Evolutionary conservation across 306 rosid genomes (phyloP), one percentile per base, ranked within the genome.

Genomic region (Canavalia gladiata): DNA sequence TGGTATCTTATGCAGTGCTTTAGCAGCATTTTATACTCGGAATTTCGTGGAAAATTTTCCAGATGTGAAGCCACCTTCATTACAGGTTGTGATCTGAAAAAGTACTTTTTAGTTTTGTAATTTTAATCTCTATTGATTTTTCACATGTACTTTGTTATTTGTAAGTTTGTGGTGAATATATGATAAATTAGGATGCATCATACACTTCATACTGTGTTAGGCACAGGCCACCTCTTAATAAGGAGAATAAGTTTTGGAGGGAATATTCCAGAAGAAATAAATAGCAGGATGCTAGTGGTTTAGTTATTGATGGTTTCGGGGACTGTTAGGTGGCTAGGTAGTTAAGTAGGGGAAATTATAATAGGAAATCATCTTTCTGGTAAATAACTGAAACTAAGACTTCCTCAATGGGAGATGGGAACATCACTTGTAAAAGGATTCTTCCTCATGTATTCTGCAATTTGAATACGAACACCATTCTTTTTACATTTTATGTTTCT

Each of bases 1-100:
- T 68, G 50, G 72, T 76, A 45, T 82, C 73, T 63, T 88, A 79
- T 89, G 94, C 90, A 95, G 99, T 75, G 92, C 95, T 72, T 88
- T 95, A 84, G 98, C 99, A 64, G 99, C 99, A 84, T 95, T 95
- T 84, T 95, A 95, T 80, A 93, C 95, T 52, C 88, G 99, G 77
- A 93, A 88, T 85, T 93, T 91, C 80, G 86, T 90, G 56, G 98
- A 91, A 78, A 90, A 84, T 60, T 74, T 90, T 88, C 90, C 92
- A 81, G 98, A 95, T 87, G 60, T 91, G 79, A 91, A 89, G 89
- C 94, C 98, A 9, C 97, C 98, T 72, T 87, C 91, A 54, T 92
- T 93, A 50, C 99, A 95, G 99, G 99, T 95, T 84, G 72, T 68
- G 69, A 68, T 84, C 75, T 68, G 55, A 75, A 76, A 77, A 76